Conservation (phyloP, 2,329 filamentous ascomycete species). For the Capronia coronata region DNA sequence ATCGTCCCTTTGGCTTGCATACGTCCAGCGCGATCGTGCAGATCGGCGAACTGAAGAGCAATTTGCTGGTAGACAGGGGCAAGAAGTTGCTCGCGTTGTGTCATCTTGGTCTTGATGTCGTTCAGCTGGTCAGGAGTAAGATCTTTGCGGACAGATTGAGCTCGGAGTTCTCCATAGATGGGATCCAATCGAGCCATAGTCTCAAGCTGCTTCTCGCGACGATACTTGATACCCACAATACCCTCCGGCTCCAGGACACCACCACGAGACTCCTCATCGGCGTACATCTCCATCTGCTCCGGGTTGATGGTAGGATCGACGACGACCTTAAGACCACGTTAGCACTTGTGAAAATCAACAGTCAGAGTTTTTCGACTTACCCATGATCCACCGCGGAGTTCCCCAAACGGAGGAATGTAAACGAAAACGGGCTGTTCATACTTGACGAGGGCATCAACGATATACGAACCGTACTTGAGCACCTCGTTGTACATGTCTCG, state of each 20-base stretch:
- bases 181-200: slow-evolving; percentile 93
- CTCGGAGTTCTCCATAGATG: slow-evolving; percentile 75
- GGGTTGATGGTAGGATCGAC: slow-evolving; percentile 98
- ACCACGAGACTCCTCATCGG: slow-evolving; percentile 86
- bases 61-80: slow-evolving; percentile 93
- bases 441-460: slow-evolving; percentile 95
- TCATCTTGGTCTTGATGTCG: slow-evolving; percentile 76
- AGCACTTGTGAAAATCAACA: slow-evolving; percentile 25
- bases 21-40: slow-evolving; percentile 92
- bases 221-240: slow-evolving; percentile 98
- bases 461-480: slow-evolving; percentile 98
- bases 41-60: slow-evolving; percentile 90
- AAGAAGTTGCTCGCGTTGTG: slow-evolving; percentile 75
- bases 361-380: slow-evolving; percentile 40
- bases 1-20: slow-evolving; percentile 98
- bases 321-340: slow-evolving; percentile 60
- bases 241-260: slow-evolving; percentile 97
- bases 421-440: slow-evolving; percentile 98
- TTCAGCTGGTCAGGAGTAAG: slow-evolving; percentile 68
- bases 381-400: slow-evolving; percentile 98
- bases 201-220: slow-evolving; percentile 91
- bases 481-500: slow-evolving; percentile 99
- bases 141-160: slow-evolving; percentile 61
- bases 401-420: slow-evolving; percentile 94
- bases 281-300: slow-evolving; percentile 98